A percentile compares a stretch with the other conserved stretches of the same genome.
Conservation (phyloP, 2,329 filamentous ascomycete genomes). For the Lecanicillium sp. region DNA sequence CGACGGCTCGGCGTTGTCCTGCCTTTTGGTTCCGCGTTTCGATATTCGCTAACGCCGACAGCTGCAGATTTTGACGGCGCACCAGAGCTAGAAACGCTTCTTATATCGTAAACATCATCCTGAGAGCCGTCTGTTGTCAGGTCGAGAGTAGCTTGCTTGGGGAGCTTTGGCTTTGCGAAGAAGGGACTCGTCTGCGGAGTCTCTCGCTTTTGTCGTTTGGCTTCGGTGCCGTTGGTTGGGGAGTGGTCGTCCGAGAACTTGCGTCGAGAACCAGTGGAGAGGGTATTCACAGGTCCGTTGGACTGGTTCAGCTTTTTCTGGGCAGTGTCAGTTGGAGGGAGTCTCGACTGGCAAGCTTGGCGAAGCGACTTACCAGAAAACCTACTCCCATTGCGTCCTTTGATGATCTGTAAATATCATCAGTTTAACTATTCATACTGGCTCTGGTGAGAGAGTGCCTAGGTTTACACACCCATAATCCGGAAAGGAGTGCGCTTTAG, state of each 20-base stretch:
- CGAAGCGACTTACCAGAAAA: background rate
- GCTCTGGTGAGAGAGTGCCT: background rate
- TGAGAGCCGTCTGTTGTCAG: conserved; percentile 15
- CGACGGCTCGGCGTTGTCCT: no score
- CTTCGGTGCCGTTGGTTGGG: conserved; percentile 9
- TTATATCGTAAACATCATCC: conserved; percentile 8
- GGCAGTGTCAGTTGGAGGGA: background rate
- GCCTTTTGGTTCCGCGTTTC: no score
- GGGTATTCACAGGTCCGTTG: conserved; percentile 14
- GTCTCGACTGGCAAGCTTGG: background rate
- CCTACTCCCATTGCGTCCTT: conserved; percentile 3
- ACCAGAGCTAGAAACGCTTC: conserved; percentile 9
- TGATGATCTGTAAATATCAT: background rate
- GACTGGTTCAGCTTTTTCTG: conserved; percentile 17
- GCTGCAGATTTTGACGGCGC: no score
- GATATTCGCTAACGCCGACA: no score
- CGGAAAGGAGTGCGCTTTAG: conserved; percentile 28
- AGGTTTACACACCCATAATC: conserved; percentile 30
- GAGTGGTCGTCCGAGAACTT: conserved; percentile 2
- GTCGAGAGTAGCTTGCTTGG: conserved; percentile 4
- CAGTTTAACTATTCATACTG: background rate
- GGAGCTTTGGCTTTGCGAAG: no score
- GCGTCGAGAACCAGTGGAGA: conserved; percentile 5
- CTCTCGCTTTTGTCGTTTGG: conserved; percentile 16
- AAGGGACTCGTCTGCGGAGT: no score